phyloP scores from a whole-genome alignment of 225 moss, liverwort and hornwort genomes.

The Pseudisothecium myosuroides region DNA sequence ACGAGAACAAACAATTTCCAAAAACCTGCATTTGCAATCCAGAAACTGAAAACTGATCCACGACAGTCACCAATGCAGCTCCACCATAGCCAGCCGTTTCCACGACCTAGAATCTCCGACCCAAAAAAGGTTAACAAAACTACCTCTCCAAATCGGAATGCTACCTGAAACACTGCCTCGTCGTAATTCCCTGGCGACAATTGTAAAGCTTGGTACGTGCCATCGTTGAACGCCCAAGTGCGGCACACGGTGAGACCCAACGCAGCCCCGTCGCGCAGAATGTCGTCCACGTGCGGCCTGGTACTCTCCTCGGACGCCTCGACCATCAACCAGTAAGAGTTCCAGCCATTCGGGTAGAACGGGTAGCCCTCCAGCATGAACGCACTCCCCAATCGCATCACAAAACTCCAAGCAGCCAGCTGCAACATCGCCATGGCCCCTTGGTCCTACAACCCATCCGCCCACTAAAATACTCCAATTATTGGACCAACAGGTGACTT shows the following conservation, averaged over 20 bases:
- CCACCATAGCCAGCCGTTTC: not conserved
- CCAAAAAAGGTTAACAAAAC: not conserved
- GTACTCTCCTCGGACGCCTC: conserved; percentile 21
- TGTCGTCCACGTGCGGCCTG: conserved; percentile 15
- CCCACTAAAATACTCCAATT: not conserved
- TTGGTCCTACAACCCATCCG: not conserved
- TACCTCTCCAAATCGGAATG: not conserved
- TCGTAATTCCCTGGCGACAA: conserved; percentile 44
- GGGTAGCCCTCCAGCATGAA: conserved; percentile 40
- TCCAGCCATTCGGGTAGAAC: conserved; percentile 59
- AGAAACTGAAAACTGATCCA: not conserved
- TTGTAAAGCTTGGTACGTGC: conserved; percentile 36
- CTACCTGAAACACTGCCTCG: conserved; percentile 39
- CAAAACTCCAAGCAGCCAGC: conserved; percentile 19
- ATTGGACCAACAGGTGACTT: not conserved
- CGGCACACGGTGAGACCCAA: conserved; percentile 71
- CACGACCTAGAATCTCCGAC: not conserved
- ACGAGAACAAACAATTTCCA: not conserved
- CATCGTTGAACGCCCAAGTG: conserved; percentile 75
- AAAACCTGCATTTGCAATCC: not conserved
- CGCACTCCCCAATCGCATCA: conserved; percentile 27
- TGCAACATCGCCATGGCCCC: conserved; percentile 2
- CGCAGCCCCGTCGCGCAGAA: conserved; percentile 29
- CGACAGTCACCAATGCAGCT: not conserved
- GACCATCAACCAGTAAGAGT: conserved; percentile 71